phyloP scores from a whole-genome alignment of 2,329 filamentous ascomycete species.

The Botrytis fragariae region DNA sequence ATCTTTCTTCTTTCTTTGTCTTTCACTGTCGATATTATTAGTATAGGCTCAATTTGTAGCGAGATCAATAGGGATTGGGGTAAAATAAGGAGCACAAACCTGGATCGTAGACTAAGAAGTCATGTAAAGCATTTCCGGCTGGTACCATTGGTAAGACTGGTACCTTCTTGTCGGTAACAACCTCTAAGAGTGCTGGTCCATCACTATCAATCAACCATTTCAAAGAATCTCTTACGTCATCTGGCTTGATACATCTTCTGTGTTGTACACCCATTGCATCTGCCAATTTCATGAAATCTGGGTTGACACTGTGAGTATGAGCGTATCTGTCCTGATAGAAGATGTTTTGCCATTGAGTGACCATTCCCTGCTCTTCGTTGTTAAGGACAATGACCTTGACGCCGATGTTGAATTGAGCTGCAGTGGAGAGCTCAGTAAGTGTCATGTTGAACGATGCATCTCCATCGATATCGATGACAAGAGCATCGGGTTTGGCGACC shows the following conservation, averaged over 20 bases:
- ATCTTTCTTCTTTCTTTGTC: slow-evolving; percentile 63
- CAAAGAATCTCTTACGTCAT: slow-evolving; percentile 73
- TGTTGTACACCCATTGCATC: slow-evolving; percentile 88
- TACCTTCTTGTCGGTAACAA: slow-evolving; percentile 87
- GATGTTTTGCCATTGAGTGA: slow-evolving; percentile 96
- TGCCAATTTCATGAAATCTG: slow-evolving; percentile 91
- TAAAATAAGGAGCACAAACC: slow-evolving; percentile 48
- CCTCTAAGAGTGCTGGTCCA: slow-evolving; percentile 89
- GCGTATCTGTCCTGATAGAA: slow-evolving; percentile 94
- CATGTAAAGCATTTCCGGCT: slow-evolving; percentile 79
- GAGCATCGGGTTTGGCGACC: slow-evolving; percentile 62
- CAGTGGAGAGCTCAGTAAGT: slow-evolving; percentile 88
- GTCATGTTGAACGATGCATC: slow-evolving; percentile 99
- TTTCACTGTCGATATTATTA: slow-evolving; percentile 53
- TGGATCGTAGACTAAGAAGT: slow-evolving; percentile 87
- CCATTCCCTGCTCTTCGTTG: slow-evolving; percentile 98
- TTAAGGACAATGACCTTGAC: slow-evolving; percentile 94
- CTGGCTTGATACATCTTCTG: slow-evolving; percentile 67
- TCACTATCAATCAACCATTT: slow-evolving; percentile 87
- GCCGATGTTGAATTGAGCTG: slow-evolving; percentile 92
- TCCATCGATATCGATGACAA: slow-evolving; percentile 91
- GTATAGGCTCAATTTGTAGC: slow-evolving; percentile 27
- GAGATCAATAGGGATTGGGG: neutral
- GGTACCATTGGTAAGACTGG: slow-evolving; percentile 98
- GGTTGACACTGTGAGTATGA: slow-evolving; percentile 91